These are phyloP conservation scores for Cryphonectria parasitica DNA, from an alignment of 2,329 filamentous ascomycete genomes.

Conservation along the genomic window DNA sequence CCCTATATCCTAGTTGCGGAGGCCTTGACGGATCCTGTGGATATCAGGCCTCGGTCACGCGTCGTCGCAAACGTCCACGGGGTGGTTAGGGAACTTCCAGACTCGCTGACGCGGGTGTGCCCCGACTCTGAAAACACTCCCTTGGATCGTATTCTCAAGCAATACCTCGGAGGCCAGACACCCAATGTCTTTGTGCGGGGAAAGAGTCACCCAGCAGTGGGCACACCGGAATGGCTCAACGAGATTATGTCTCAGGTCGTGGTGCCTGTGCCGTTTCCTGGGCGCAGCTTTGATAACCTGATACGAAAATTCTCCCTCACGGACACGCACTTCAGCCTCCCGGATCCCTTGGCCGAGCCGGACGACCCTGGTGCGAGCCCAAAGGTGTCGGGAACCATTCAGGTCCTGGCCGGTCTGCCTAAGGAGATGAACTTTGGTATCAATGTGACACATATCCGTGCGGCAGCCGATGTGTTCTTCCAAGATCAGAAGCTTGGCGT, in stretches of 20 bases:
- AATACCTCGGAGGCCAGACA: constrained; percentile 79
- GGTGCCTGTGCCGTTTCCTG: constrained; percentile 82
- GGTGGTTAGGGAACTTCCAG: constrained; percentile 72
- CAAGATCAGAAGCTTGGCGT: constrained; percentile 76
- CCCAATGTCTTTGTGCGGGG: constrained; percentile 85
- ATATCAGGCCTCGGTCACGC: constrained; percentile 69
- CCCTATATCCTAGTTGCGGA: constrained; percentile 79
- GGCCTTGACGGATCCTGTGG: constrained; percentile 68
- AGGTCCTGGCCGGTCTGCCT: constrained; percentile 78
- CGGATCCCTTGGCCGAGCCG: constrained; percentile 78
- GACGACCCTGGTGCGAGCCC: constrained; percentile 74
- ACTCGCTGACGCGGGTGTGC: constrained; percentile 72
- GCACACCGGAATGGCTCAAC: constrained; percentile 81
- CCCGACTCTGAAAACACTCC: constrained; percentile 80
- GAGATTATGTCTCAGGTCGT: constrained; percentile 81
- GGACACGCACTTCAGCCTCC: constrained; percentile 84
- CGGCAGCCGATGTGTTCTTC: constrained; percentile 81
- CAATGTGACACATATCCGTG: constrained; percentile 75
- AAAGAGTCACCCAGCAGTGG: constrained; percentile 64
- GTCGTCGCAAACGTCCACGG: constrained; percentile 73
- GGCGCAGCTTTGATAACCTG: constrained; percentile 77
- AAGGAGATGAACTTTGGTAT: constrained; percentile 86
- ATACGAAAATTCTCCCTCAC: constrained; percentile 87
- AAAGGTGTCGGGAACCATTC: constrained; percentile 79
- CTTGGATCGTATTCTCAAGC: constrained; percentile 77